Base-by-base conservation (phyloP, 768 basidiomycete genomes). In the Boletus vinaceobasis region DNA sequence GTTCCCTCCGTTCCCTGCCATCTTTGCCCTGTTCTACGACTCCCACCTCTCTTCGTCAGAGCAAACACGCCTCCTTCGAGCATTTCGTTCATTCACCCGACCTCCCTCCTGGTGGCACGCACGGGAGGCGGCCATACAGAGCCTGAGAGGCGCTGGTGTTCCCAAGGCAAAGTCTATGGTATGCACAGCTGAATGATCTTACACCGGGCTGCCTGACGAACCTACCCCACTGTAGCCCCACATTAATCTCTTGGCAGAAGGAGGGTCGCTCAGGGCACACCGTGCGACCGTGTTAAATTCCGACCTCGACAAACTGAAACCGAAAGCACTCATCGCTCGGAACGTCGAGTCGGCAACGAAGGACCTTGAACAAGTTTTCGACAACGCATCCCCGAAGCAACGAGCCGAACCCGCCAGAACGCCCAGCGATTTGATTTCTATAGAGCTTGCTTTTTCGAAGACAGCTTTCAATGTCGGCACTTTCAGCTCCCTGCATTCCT, bases 121-220 rank as follows among this genome's bases (percentile, higher is more conserved):
- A 38, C 23, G 7, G 27, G 19, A 33, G 29, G 35, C 39, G 4
- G 10, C 38, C 40, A 37, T 32, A 35, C 49, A 56, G 33, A 38
- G 33, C 17, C 38, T 26, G 46, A 52, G 39, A 53, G 56, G 36
- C 33, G 44, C 42, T 43, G 48, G 49, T 23, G 42, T 56, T 51
- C 31, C 59, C 29, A 56, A 52, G 46, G 53, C 42, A n/a, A 60
- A 40, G 43, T 44, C 43, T 6, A 29, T 48, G 59, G 59, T 60
- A 45, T 17, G 45, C 6, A 6, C 29, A 13, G 6, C 15, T 23
- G 11, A 4, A 7, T 17, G 21, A 26, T 51, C 42, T 15, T 44
- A 9, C 15, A 7, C 29, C 35, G 1, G 21, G 7, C 17, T 7
- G 43, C 7, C 50, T 60, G 26, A 60, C 43, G 7, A 39, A n/a